These are phyloP conservation scores for Leccinum subfulvum DNA, from an alignment of 1,284 basidiomycete genomes.

Conservation along the genomic window DNA sequence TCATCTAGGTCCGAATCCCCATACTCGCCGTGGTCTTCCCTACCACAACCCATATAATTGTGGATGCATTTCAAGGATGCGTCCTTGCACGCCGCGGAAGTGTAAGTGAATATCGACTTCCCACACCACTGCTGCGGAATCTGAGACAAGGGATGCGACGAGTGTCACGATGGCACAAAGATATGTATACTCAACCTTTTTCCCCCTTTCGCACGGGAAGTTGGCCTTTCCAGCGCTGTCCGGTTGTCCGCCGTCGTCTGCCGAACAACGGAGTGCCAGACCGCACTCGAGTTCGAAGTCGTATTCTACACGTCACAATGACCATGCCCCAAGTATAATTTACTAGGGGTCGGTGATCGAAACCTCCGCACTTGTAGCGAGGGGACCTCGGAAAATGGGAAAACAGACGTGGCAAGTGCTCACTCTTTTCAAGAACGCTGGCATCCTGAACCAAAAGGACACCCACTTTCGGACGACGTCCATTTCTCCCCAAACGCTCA, in stretches of 20 bases:
- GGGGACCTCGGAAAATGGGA: background rate
- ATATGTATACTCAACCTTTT: background rate
- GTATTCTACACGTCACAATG: background rate
- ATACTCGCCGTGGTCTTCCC: too few species aligned
- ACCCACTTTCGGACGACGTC: background rate
- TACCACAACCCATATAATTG: too few species aligned
- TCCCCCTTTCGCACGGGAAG: background rate
- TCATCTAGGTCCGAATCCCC: too few species aligned
- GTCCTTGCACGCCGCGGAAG: too few species aligned
- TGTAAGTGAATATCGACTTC: too few species aligned
- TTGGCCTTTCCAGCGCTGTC: too few species aligned
- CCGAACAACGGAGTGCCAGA: background rate
- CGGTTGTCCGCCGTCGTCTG: too few species aligned
- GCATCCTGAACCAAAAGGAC: background rate
- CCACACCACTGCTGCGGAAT: background rate
- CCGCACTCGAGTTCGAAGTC: background rate
- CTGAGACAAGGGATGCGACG: background rate
- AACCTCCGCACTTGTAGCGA: background rate
- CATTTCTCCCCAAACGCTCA: background rate
- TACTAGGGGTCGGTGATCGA: background rate
- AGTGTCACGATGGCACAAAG: background rate
- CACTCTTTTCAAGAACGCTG: background rate
- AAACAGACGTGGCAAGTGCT: background rate
- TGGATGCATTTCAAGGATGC: too few species aligned
- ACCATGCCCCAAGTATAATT: background rate